phyloP scores from a whole-genome alignment of 129 eudicot species.

The Cynara cardunculus region DNA sequence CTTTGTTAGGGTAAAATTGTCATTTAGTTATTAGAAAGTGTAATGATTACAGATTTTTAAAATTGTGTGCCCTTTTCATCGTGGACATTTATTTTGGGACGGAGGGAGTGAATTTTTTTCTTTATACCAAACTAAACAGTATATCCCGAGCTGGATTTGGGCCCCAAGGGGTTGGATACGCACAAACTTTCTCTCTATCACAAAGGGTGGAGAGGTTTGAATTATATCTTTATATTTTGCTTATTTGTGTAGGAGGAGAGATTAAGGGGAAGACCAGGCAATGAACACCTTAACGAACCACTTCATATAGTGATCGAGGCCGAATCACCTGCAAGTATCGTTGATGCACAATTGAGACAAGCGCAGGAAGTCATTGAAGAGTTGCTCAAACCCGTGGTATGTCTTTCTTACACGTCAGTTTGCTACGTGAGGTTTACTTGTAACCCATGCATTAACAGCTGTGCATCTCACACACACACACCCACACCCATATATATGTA shows the following conservation, averaged over 20 bases:
- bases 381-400: slow-evolving; percentile 66
- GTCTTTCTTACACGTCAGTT: not conserved
- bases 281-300: slow-evolving; percentile 64
- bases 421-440: not conserved
- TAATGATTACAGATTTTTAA: too few species aligned
- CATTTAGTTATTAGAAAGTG: not conserved
- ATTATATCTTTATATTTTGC: not conserved
- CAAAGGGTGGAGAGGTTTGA: not conserved
- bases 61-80: not conserved
- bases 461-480: too few species aligned
- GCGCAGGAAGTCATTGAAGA: slow-evolving; percentile 57
- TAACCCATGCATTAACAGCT: not conserved
- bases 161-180: too few species aligned
- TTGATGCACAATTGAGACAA: slow-evolving; percentile 47
- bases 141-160: too few species aligned
- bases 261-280: slow-evolving; percentile 54
- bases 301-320: slow-evolving; percentile 69
- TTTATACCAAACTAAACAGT: too few species aligned
- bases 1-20: not conserved
- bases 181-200: not conserved
- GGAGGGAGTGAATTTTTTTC: too few species aligned
- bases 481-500: too few species aligned
- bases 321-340: slow-evolving; percentile 41
- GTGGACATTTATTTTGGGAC: too few species aligned
- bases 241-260: slow-evolving; percentile 51